phyloP scores from a whole-genome alignment of 805 yeast species.

The Lachancea dasiensis region DNA sequence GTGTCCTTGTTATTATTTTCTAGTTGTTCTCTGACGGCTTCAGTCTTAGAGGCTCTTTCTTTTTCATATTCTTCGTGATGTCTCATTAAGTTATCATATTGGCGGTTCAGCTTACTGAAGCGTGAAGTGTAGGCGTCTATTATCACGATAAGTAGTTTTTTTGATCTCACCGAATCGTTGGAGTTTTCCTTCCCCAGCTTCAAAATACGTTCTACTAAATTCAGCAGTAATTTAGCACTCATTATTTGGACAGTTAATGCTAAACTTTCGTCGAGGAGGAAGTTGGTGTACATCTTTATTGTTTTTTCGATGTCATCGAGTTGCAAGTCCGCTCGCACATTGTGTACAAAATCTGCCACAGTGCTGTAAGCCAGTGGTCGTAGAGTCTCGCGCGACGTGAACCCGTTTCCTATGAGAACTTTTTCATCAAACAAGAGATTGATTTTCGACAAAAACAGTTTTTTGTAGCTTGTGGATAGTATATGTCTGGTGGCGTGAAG shows the following conservation, averaged over 20 bases:
- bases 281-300: constrained; percentile 71
- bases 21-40: constrained; percentile 34
- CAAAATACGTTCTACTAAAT: constrained; percentile 82
- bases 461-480: constrained; percentile 81
- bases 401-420: constrained; percentile 85
- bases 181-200: constrained; percentile 58
- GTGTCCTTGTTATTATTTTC: constrained; percentile 35
- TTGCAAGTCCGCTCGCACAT: constrained; percentile 76
- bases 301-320: constrained; percentile 84
- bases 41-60: constrained; percentile 38
- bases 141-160: constrained; percentile 74
- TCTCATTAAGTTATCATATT: constrained; percentile 57
- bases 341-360: constrained; percentile 93
- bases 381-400: constrained; percentile 83
- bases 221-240: constrained; percentile 87
- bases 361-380: constrained; percentile 92
- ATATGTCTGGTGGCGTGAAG: constrained; percentile 93
- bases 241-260: constrained; percentile 90
- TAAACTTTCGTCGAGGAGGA: constrained; percentile 72
- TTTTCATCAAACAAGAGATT: constrained; percentile 81
- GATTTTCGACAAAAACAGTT: constrained; percentile 76
- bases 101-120: constrained; percentile 67
- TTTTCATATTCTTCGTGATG: constrained; percentile 51
- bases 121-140: constrained; percentile 84
- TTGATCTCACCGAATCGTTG: constrained; percentile 56